Conservation (phyloP, 2,329 filamentous ascomycete species). For the Macroventuria anomochaeta region DNA sequence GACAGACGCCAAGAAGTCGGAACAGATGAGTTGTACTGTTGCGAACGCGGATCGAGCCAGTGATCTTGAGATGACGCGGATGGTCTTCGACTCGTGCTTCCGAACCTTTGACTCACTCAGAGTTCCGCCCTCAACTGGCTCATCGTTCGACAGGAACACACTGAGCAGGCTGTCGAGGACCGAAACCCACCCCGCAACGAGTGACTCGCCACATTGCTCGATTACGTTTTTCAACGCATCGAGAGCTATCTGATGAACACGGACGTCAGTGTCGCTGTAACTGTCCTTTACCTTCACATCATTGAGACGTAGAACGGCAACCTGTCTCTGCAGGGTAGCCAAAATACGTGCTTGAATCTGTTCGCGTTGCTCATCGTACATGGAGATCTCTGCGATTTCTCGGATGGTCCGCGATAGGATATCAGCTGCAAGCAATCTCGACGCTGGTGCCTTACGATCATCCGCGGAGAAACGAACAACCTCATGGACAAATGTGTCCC, state of each 20-base stretch:
- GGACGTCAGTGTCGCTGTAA: conserved; percentile 70
- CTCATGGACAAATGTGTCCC: conserved; percentile 69
- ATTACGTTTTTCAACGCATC: conserved; percentile 82
- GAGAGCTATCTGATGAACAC: conserved; percentile 80
- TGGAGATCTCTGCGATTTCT: conserved; percentile 59
- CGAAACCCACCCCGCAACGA: conserved; percentile 83
- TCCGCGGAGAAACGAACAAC: conserved; percentile 58
- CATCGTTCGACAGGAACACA: conserved; percentile 63
- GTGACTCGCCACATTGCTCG: conserved; percentile 84
- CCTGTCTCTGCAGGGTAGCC: conserved; percentile 67
- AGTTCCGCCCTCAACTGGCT: not conserved
- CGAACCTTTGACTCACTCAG: not conserved
- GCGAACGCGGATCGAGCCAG: conserved; percentile 87
- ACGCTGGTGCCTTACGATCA: conserved; percentile 48
- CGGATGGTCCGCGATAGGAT: conserved; percentile 57
- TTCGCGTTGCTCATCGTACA: conserved; percentile 51
- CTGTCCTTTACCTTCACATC: conserved; percentile 63
- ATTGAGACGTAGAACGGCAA: conserved; percentile 59
- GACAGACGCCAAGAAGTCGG: conserved; percentile 82
- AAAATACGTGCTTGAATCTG: conserved; percentile 76
- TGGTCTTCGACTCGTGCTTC: not conserved
- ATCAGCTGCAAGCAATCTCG: conserved; percentile 58
- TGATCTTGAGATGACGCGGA: conserved; percentile 66
- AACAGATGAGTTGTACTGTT: conserved; percentile 90
- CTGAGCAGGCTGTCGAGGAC: conserved; percentile 85